These are phyloP conservation scores for Phyllosticta citribraziliensis DNA, from an alignment of 2,329 filamentous ascomycete genomes.

Conservation along the genomic window DNA sequence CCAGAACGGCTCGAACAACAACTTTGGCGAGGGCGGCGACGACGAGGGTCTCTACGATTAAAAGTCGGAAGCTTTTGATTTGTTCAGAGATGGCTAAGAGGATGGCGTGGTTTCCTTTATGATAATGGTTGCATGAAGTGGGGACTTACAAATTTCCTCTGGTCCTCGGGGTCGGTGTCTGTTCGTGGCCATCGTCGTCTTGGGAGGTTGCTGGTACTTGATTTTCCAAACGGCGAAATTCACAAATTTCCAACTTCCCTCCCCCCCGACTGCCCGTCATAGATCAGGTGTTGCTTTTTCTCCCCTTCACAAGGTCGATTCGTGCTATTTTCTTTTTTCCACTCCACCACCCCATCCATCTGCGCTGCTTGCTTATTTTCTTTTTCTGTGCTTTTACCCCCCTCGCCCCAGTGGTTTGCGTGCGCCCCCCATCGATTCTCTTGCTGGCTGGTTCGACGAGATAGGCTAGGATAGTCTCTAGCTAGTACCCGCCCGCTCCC, in stretches of 20 bases:
- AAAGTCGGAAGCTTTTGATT: not conserved
- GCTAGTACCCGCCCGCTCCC: no score
- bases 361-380: not conserved
- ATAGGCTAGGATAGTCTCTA: not conserved
- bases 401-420: not conserved
- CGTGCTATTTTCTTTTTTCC: not conserved
- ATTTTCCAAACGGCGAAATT: not conserved
- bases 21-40: constrained; percentile 77
- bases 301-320: not conserved
- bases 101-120: not conserved
- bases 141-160: constrained; percentile 1
- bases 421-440: not conserved
- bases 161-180: constrained; percentile 7
- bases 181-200: not conserved
- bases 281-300: constrained; percentile 4
- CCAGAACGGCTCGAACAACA: constrained; percentile 35
- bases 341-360: not conserved
- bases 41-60: constrained; percentile 98
- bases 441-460: not conserved
- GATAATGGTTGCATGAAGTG: constrained; percentile 9
- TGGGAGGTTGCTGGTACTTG: not conserved
- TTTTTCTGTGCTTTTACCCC: not conserved
- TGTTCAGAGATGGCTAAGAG: not conserved
- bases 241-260: not conserved
- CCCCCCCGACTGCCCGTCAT: not conserved